Base-by-base conservation (phyloP, 441 rosid genomes). In the Omphalea diandra region DNA sequence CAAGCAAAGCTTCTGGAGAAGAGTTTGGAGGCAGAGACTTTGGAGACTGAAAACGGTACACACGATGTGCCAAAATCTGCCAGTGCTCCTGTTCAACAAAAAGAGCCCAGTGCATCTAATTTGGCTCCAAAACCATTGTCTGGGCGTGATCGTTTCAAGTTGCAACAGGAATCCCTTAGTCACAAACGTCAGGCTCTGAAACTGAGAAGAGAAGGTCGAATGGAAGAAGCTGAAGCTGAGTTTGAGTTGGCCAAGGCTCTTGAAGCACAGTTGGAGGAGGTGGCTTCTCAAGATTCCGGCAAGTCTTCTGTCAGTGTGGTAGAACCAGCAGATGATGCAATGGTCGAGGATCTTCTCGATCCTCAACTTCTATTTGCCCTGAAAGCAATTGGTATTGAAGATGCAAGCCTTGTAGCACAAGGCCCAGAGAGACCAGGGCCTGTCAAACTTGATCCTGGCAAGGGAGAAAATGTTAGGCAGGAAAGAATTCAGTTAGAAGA, bases 121-220 rank as follows among this genome's bases (percentile, higher is more conserved):
- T 73, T 74, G 66, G 78, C 85, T 77, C 77, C 82, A 32, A 94
- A 86, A 74, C 81, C 87, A 50, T 72, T 88, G 75, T 87, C 99
- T 36, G 69, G 91, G 40, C 96, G 96, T 54, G 97, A 89, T 69
- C 97, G 94, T 44, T 92, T 89, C 73, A 95, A 90, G 80, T 62
- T 95, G 76, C 99, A 95, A 66, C 97, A 90, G 80, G 89, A 95
- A 70, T 93, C 97, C 54, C 88, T 95, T 22, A 68, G 87, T 70
- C 99, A 90, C 79, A 93, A 95, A 77, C 91, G 96, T 18, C 89
- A 85, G 82, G 99, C 98, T 60, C 77, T 95, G 83, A 95, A 93
- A 80, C 85, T 93, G 75, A 82, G 95, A 5, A 93, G 89, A 67
- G 99, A 95, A 82, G 97, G 97, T 68, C 82, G 83, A 44, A 76